phyloP scores from a whole-genome alignment of 2,329 filamentous ascomycete genomes.

The Microdochium bolleyi region DNA sequence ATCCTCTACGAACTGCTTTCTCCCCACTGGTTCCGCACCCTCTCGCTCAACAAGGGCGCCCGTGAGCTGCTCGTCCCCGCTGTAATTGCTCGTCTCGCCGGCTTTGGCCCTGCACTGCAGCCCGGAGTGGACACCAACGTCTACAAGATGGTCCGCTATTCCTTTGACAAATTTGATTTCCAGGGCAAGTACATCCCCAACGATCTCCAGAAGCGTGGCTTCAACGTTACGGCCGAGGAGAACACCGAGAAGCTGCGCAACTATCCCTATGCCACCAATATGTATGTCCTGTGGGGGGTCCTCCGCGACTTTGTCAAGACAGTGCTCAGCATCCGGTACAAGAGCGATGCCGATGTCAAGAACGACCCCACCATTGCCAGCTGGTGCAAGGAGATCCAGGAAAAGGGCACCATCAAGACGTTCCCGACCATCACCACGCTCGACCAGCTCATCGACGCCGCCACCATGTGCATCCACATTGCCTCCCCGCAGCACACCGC shows the following conservation, averaged over 20 bases:
- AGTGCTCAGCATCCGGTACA: constrained; percentile 25
- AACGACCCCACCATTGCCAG: constrained; percentile 22
- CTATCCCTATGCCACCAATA: constrained; percentile 39
- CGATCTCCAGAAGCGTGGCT: constrained; percentile 33
- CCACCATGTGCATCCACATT: constrained; percentile 45
- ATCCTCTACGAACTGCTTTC: constrained; percentile 32
- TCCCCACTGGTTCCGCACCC: constrained; percentile 41
- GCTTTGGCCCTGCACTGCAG: constrained; percentile 22
- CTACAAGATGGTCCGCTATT: constrained; percentile 27
- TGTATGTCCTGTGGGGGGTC: constrained; percentile 32
- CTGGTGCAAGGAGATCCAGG: constrained; percentile 32
- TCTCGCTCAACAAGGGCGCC: constrained; percentile 39
- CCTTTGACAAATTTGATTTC: constrained; percentile 36
- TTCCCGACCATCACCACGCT: constrained; percentile 34
- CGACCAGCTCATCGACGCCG: constrained; percentile 31
- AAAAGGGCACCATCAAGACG: constrained; percentile 25
- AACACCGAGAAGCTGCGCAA: constrained; percentile 31
- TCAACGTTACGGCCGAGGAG: constrained; percentile 24
- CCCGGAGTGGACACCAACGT: constrained; percentile 9
- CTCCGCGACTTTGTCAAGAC: constrained; percentile 31
- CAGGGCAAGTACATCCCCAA: constrained; percentile 34
- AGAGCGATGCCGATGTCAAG: constrained; percentile 14
- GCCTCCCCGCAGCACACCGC: constrained; percentile 40
- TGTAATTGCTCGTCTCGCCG: constrained; percentile 32
- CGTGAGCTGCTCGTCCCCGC: constrained; percentile 33